Evolutionary conservation across 2,329 filamentous ascomycete genomes (phyloP).

Genomic region (Paecilomyces formosus): DNA sequence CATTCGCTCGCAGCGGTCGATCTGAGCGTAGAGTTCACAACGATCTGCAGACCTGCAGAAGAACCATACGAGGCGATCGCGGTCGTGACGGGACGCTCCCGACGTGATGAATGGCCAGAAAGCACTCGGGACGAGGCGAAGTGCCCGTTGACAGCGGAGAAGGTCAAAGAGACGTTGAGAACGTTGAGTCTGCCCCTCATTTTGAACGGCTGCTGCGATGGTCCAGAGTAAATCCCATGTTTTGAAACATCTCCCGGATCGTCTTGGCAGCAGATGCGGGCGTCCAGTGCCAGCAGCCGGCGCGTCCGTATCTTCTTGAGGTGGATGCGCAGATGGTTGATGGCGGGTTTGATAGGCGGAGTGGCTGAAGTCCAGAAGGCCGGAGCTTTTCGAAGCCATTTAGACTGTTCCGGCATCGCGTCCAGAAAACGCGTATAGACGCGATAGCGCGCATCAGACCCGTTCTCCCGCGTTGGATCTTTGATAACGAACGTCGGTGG

Average conservation of each 20-base stretch:
- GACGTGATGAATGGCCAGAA: conserved; percentile 10
- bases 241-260: background rate
- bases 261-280: background rate
- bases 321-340: background rate
- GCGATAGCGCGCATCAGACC: background rate
- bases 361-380: background rate
- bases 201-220: background rate
- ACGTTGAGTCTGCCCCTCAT: background rate
- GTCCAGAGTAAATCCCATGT: background rate
- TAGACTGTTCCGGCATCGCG: background rate
- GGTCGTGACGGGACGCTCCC: conserved; percentile 5
- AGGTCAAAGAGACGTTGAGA: background rate
- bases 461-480: background rate
- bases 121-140: background rate
- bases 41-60: conserved; percentile 1
- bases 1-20: conserved; percentile 6
- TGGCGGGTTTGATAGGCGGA: background rate
- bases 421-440: background rate
- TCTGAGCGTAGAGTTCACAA: conserved; percentile 2
- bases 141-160: background rate
- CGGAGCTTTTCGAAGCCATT: background rate
- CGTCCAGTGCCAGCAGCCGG: background rate
- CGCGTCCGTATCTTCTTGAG: background rate
- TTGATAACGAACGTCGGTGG: background rate
- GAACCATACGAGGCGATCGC: conserved; percentile 6